Base-by-base conservation (phyloP, 2,329 filamentous ascomycete genomes). In the Byssothecium circinans region DNA sequence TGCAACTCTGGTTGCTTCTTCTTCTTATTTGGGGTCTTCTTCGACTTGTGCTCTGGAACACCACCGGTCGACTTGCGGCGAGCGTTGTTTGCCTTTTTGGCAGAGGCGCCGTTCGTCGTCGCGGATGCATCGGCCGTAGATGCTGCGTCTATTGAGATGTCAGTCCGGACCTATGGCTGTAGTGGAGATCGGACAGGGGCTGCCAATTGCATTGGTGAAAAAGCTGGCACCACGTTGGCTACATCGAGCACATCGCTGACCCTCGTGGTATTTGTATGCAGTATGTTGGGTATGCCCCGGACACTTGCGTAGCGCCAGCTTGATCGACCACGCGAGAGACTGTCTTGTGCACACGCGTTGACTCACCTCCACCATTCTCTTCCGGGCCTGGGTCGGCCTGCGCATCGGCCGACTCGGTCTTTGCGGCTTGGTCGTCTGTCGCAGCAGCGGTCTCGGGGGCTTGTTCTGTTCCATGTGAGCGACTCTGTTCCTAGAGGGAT, bases 11-110 rank as follows among this genome's bases (percentile, higher is more conserved):
- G 79, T 74, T 85, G 86, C 68, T 85, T 88, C 79, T 94, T 96
- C 77, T 87, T 89, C 77, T 84, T 94, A 53, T 91, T 78, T 1
- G 67, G 67, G 20, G 66, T 69, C 71, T 91, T 91, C 78, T 91
- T 91, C 47, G 37, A 42, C 74, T 88, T 91, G 71, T 84, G 77
- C 56, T 87, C 83, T 8, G 86, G 75, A 15, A 78, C 79, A 34
- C 78, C 78, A 19, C 49, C 42, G 39, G 45, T 40, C 10, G 89
- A 95, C 80, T 94, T 94, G 75, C 89, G 88, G 69, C 76, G 81
- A 30, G 53, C 52, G 38, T 63, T 63, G 41, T 45, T 55, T 37
- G 52, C 48, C 50, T 65, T 66, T 54, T 68, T 69, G 15, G 54
- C 67, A 47, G 80, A 73, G 39, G 74, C 78, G 55, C 78, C 79